Conservation (phyloP, 257 asterid species). For the Ophiorrhiza pumila region DNA sequence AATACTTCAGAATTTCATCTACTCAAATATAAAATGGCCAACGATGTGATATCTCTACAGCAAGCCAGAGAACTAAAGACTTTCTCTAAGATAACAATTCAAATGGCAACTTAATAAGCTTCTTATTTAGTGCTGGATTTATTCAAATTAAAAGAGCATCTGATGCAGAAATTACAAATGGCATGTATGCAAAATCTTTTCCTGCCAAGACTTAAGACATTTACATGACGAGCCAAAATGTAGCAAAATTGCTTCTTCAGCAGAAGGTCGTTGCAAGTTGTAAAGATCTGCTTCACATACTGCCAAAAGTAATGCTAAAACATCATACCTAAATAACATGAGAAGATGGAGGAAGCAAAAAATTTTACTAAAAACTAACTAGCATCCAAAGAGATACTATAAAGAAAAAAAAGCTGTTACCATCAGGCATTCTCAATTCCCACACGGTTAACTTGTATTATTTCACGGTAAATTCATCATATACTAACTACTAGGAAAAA, state of each 20-base stretch:
- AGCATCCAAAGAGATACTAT: background rate
- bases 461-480: background rate
- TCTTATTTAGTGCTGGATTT: background rate
- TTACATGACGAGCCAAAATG: conserved; percentile 89
- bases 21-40: background rate
- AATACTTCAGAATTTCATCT: background rate
- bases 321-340: background rate
- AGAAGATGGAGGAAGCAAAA: background rate
- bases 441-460: background rate
- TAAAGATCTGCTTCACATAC: conserved; percentile 75
- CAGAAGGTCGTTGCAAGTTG: conserved; percentile 48
- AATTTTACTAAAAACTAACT: background rate
- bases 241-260: conserved; percentile 75
- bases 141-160: background rate
- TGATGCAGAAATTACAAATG: background rate
- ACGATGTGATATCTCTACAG: background rate
- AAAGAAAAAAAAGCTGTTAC: background rate
- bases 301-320: conserved; percentile 29
- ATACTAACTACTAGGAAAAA: background rate
- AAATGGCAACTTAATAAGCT: background rate
- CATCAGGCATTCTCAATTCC: background rate
- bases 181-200: background rate
- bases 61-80: background rate
- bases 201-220: background rate
- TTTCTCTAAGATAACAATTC: background rate